These are phyloP conservation scores for Solanum peruvianum DNA, from an alignment of 257 asterid genomes.

Conservation along the genomic window DNA sequence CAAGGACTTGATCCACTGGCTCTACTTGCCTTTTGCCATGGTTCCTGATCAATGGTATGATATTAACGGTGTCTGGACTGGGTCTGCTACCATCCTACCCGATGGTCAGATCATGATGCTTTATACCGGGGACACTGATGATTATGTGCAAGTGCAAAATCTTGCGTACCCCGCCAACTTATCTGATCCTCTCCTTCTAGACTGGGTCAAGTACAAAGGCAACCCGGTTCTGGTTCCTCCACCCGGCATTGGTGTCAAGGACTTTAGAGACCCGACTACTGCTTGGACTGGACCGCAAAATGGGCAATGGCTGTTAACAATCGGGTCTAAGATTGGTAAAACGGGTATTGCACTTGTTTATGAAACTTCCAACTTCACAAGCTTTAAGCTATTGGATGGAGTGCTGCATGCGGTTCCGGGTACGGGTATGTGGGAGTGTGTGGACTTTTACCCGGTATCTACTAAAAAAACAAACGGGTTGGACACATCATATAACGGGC, in stretches of 20 bases:
- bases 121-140: slow-evolving; percentile 58
- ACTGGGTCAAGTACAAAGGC: slow-evolving; percentile 55
- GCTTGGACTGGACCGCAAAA: slow-evolving; percentile 62
- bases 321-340: slow-evolving; percentile 52
- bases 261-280: slow-evolving; percentile 79
- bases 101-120: slow-evolving; percentile 57
- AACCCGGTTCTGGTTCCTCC: slow-evolving; percentile 79
- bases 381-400: slow-evolving; percentile 31
- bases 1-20: slow-evolving; percentile 65
- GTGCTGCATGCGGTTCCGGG: slow-evolving; percentile 43
- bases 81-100: slow-evolving; percentile 75
- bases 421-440: slow-evolving; percentile 94
- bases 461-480: slow-evolving; percentile 33
- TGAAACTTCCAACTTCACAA: slow-evolving; percentile 42
- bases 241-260: slow-evolving; percentile 49
- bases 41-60: slow-evolving; percentile 68
- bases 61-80: slow-evolving; percentile 80
- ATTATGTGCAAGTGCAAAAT: slow-evolving; percentile 65
- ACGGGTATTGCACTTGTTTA: slow-evolving; percentile 61
- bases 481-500: slow-evolving; percentile 63
- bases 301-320: slow-evolving; percentile 43
- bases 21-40: slow-evolving; percentile 58
- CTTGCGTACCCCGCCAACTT: slow-evolving; percentile 64
- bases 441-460: slow-evolving; percentile 68
- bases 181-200: slow-evolving; percentile 64